Percentiles rank a stretch among this genome's conserved stretches.
Conservation (phyloP, 805 yeast genomes). For the Myxozyma vanderwaltii region DNA sequence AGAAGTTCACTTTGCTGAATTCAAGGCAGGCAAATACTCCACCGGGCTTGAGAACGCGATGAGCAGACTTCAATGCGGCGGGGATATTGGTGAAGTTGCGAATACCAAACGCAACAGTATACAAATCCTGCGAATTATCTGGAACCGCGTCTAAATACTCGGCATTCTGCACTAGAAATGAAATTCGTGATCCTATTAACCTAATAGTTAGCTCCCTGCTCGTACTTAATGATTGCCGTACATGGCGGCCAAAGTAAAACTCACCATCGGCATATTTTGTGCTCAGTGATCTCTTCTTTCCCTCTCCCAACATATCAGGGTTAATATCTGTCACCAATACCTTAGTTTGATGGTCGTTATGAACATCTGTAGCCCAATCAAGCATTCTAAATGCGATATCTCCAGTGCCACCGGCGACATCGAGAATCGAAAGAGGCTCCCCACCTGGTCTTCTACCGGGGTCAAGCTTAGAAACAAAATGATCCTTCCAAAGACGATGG, state of each 20-base stretch:
- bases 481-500: constrained; percentile 93
- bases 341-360: constrained; percentile 70
- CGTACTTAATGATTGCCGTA: too few relatives aligned
- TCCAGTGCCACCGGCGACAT: constrained; percentile 99
- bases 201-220: neutral
- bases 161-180: constrained; percentile 88
- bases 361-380: constrained; percentile 81
- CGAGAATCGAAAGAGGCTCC: constrained; percentile 81
- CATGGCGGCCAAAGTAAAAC: too few relatives aligned
- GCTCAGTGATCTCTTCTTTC: constrained; percentile 69
- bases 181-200: constrained; percentile 54
- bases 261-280: constrained; percentile 62
- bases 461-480: constrained; percentile 82
- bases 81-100: constrained; percentile 95
- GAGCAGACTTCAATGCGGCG: constrained; percentile 92
- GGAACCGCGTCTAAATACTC: constrained; percentile 81
- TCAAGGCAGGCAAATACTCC: constrained; percentile 97
- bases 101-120: constrained; percentile 96
- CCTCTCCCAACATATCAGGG: constrained; percentile 93
- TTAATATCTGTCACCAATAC: constrained; percentile 96
- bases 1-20: constrained; percentile 81
- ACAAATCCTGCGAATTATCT: constrained; percentile 87
- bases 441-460: constrained; percentile 92
- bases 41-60: constrained; percentile 94
- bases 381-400: constrained; percentile 95